Evolutionary conservation across 2,329 filamentous ascomycete species (phyloP).

Genomic region (Neofusicoccum cordaticola): DNA sequence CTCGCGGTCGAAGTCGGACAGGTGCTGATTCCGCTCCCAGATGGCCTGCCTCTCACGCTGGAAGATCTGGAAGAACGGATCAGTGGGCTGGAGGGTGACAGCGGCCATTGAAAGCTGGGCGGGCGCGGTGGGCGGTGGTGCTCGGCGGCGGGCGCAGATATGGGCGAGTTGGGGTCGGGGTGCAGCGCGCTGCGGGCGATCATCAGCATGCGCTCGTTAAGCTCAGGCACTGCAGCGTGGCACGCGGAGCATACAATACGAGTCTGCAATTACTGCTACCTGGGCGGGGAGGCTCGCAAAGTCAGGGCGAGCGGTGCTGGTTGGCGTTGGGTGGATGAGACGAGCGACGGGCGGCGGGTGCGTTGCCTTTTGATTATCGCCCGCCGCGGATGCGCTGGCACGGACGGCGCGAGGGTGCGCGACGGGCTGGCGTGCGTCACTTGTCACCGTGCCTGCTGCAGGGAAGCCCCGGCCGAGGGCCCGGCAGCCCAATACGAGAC

Average conservation of each 20-base stretch:
- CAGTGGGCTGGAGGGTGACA: constrained; percentile 15
- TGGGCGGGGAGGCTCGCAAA: constrained; percentile 22
- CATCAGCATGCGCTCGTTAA: constrained; percentile 7
- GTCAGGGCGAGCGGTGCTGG: constrained; percentile 20
- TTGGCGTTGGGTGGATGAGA: constrained; percentile 21
- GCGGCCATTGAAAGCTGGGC: constrained; percentile 15
- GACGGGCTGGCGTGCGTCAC: neutral
- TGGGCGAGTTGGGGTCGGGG: neutral
- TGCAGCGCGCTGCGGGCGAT: neutral
- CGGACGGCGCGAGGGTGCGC: neutral
- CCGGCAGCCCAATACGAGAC: constrained; percentile 11
- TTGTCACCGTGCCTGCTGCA: neutral
- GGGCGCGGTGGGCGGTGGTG: neutral
- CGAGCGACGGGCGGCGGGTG: neutral
- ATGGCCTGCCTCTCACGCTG: constrained; percentile 37
- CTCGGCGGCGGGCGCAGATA: neutral
- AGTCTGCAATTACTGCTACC: constrained; percentile 1
- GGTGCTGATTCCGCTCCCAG: constrained; percentile 31
- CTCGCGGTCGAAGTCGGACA: constrained; percentile 35
- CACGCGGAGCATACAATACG: constrained; percentile 2
- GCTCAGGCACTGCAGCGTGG: neutral
- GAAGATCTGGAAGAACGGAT: constrained; percentile 27
- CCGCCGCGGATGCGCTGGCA: constrained; percentile 11
- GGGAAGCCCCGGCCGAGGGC: neutral
- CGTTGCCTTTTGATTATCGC: constrained; percentile 10